Evolutionary conservation across 1,139 yeast genomes (phyloP), one percentile per base, ranked within the genome.

Genomic region (Candida smagusa): DNA sequence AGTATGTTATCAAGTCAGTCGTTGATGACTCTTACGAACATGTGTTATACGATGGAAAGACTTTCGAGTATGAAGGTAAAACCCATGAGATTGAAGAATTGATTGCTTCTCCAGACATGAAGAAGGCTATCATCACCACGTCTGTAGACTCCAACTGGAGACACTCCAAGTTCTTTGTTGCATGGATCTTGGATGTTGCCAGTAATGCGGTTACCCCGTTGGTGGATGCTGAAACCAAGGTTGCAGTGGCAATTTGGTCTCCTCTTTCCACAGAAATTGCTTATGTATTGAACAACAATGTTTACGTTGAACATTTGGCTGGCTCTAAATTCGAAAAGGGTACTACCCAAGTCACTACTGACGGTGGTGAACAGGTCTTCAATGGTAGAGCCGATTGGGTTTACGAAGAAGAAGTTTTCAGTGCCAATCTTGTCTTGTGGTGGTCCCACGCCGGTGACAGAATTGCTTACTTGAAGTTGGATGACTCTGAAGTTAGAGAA

Each of bases 361-460:
- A 77, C 48, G 83, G 82, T 2, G 62, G 72, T 22, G 61, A 55
- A 2, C 65, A 74, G 36, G 59, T 76, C 3, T 75, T 77, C 50
- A 66, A 77, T 45, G 83, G 82, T 16, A 71, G 71, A 40, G 80
- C 82, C 0, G 82, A 77, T 49, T 77, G 83, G 83, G 81, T 77
- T 7, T 77, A 77, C 46, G 83, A 77, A 52, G 83, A 77, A 48
- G 83, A 77, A 47, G 81, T 77, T 3, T 74, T 66, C 42, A 71
- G 65, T 13, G 52, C 66, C 29, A 81, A 76, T 44, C 59, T 66
- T 16, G 77, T 74, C 2, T 52, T 77, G 43, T 77, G 81, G 81
- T 77, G 82, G 82, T 73, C 82, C 2, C 81, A 81, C 8, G 53
- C 59, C 13, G 77, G 81, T 8, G 62, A 66, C 30, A 73, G 65